Evolutionary conservation across 305 asterid genomes (phyloP), one percentile per base, ranked within the genome.

Genomic region (Fraxinus dipetala): DNA sequence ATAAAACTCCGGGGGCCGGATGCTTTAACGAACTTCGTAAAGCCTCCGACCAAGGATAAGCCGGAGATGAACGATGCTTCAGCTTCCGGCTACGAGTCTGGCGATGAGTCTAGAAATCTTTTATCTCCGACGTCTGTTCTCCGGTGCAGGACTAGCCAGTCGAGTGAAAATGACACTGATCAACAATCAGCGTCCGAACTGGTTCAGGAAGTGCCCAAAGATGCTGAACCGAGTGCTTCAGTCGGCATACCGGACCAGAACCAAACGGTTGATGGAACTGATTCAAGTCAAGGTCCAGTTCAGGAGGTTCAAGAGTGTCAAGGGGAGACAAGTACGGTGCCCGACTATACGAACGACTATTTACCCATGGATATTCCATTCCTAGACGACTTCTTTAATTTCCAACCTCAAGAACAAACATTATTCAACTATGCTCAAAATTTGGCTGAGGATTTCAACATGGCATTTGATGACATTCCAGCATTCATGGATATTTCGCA

Each of bases 1-100:
- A 82, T 90, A 6, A 88, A 91, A 84, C 86, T 92, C 20, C 92
- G 95, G 3, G 97, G 97, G 0, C 91, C 95, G 1, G 90, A 90
- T 28, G 95, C 97, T 24, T 30, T 89, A 1, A 92, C 95, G 14
- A 92, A 92, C 88, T 92, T 92, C n/a, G 69, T 24, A n/a, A 78
- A 69, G 1, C 89, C 90, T 14, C 83, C 87, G 72, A 76, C 16
- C 10, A 61, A 81, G 83, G 85, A 69, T 0, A 36, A 76, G 32
- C 75, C 85, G 31, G 89, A 89, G 80, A 67, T 51, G 5, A 83
- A 82, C 9, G 85, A 14, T 8, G 54, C 85, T 6, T 87, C 95
- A 0, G 82, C 78, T 20, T 90, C 93, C 6, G 85, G 92, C 38
- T 91, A 90, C 78, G 94, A 90, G 13, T 94, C 98, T 38, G 91